Conservation (phyloP, 2,329 filamentous ascomycete species). For the Chalaropsis ovoidea region DNA sequence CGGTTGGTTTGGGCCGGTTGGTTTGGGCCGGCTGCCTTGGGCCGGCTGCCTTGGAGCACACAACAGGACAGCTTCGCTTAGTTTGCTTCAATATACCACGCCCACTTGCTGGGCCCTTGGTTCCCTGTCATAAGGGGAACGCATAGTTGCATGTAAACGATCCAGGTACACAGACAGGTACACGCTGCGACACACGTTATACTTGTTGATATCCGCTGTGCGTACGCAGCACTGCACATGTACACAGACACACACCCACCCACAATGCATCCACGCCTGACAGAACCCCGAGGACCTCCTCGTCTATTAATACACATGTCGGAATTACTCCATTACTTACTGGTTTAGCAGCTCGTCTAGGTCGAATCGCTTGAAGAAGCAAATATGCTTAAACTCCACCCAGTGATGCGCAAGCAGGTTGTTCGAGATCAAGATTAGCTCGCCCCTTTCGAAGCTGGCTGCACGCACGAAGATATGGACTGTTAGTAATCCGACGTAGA, state of each 20-base stretch:
- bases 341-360: conserved; percentile 42
- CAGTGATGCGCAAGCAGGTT: conserved; percentile 74
- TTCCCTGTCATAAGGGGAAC: not conserved
- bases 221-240: not conserved
- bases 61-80: conserved; percentile 6
- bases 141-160: not conserved
- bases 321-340: conserved; percentile 7
- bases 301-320: not conserved
- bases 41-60: not conserved
- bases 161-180: too few relatives aligned
- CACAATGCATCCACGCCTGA: not conserved
- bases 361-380: conserved; percentile 50
- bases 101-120: not conserved
- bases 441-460: conserved; percentile 29
- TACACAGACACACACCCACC: too few relatives aligned
- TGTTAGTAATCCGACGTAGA: too few relatives aligned
- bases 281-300: not conserved
- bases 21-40: too few relatives aligned
- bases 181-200: too few relatives aligned
- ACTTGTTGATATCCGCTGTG: not conserved
- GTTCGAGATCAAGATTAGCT: conserved; percentile 69
- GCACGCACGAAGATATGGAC: conserved; percentile 9
- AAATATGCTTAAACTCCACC: conserved; percentile 53
- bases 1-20: too few relatives aligned
- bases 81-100: conserved; percentile 8